Base-by-base conservation (phyloP, 495 filamentous ascomycete genomes). In the Neurospora tetraspora region DNA sequence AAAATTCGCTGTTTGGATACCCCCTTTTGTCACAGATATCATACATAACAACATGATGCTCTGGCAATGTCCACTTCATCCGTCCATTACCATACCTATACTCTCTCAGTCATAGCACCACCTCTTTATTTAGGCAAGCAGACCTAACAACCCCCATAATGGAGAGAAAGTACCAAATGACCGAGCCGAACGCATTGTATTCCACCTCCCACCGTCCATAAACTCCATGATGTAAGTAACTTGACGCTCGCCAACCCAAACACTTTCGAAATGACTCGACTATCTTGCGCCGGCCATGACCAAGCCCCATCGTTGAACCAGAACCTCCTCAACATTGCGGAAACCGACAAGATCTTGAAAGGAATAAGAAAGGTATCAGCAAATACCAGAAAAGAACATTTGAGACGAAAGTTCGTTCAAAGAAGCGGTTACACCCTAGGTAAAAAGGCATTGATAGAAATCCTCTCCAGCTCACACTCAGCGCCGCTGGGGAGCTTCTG, bases 381-480 rank as follows among this genome's bases (percentile, higher is more conserved):
- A 65, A 65, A 65, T 65, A 34, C 53, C 53, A 31, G 27, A 65
- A 65, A 65, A 65, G 5, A 65, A 18, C 53, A 65, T 9, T 27
- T 18, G 27, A 65, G 12, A 59, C 14, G 6, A 7, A 34, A 4
- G 53, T 4, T 8, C 12, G 14, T 18, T 34, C 53, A 18, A 36
- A 45, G 4, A 31, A 68, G 43, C 23, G 2, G 27, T 68, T 76
- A 80, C 12, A 69, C 39, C 45, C 74, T 76, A 20, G 74, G 45
- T n/a, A 81, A 69, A 69, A 77, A 69, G 20, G 75, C 72, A n/a
- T 79, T 74, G 70, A 81, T 73, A 16, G 86, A 89, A 53, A 92
- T 80, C 73, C 85, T 91, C 82, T 94, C 92, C 76, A 92, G 80
- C 74, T 93, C 92, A 71, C 87, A 83, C 71, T 88, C 89, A 8